Evolutionary conservation across 495 filamentous ascomycete genomes (phyloP).

Genomic region (Achaetomiella virescens): DNA sequence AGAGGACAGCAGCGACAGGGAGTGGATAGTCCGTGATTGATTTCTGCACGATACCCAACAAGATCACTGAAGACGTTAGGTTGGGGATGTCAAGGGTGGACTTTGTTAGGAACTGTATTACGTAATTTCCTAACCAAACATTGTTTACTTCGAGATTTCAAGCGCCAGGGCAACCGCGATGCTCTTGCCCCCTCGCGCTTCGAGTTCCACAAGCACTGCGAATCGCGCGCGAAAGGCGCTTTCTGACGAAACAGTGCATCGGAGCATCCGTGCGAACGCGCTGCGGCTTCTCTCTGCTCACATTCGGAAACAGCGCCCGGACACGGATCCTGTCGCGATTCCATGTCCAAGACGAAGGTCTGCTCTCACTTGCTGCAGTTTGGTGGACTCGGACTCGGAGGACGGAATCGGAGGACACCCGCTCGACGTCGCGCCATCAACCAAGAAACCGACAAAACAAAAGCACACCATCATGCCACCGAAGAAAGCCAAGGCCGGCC

Average conservation of each 20-base stretch:
- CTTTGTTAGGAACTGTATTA: not conserved
- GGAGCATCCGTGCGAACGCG: too few relatives aligned
- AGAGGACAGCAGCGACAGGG: too few relatives aligned
- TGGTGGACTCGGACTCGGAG: conserved; percentile 63
- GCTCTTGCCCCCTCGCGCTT: not conserved
- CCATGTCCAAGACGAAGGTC: conserved; percentile 33
- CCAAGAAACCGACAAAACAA: not conserved
- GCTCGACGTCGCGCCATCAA: conserved; percentile 26
- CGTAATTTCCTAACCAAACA: not conserved
- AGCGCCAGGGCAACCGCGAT: conserved; percentile 10
- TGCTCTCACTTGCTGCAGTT: conserved; percentile 53
- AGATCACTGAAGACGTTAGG: too few relatives aligned
- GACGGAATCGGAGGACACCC: conserved; percentile 45
- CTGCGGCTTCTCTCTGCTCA: not conserved
- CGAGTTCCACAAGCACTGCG: not conserved
- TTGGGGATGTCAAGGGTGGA: not conserved
- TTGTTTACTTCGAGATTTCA: conserved; percentile 14
- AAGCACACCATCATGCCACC: conserved; percentile 39
- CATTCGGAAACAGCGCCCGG: not conserved
- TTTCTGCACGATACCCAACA: too few relatives aligned
- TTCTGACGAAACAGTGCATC: not conserved
- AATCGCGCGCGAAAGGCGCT: not conserved
- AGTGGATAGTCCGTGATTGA: too few relatives aligned
- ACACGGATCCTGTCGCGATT: not conserved
- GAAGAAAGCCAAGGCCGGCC: conserved; percentile 31